Percentiles rank a stretch among this genome's conserved stretches.
phyloP scores from a whole-genome alignment of 2,329 filamentous ascomycete genomes.

The Colletotrichum lentis region DNA sequence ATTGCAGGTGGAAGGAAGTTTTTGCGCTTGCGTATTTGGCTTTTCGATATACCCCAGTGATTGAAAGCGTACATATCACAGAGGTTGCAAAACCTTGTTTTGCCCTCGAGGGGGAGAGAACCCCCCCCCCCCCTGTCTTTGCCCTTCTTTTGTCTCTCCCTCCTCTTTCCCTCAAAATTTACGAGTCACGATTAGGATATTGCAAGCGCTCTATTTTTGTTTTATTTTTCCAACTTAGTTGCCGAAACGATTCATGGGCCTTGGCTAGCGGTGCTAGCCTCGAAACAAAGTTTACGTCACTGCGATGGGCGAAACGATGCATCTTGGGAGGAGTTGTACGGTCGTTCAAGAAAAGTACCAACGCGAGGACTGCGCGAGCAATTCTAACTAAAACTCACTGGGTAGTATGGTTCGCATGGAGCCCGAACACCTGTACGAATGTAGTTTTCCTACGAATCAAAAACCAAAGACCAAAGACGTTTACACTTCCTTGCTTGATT shows the following conservation, averaged over 20 bases:
- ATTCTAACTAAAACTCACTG: conserved; percentile 13
- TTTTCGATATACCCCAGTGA: conserved; percentile 37
- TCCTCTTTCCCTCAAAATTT: not conserved
- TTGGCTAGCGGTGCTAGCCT: not conserved
- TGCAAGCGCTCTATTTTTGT: not conserved
- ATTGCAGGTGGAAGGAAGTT: not conserved
- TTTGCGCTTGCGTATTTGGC: conserved; percentile 3
- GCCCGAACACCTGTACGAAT: not conserved
- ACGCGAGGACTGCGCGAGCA: conserved; percentile 33
- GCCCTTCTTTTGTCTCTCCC: not conserved
- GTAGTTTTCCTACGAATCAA: not conserved
- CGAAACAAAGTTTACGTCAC: not conserved
- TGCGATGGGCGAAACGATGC: not conserved
- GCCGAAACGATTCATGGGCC: not conserved
- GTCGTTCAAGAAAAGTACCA: conserved; percentile 3
- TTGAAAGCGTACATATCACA: conserved; percentile 5
- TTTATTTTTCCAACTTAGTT: not conserved
- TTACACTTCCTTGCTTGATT: no score
- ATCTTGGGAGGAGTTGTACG: conserved; percentile 9
- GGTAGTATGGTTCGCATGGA: not conserved
- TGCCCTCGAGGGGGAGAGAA: not conserved
- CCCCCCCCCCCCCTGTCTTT: not conserved
- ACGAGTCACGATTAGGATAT: not conserved
- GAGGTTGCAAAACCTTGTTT: not conserved
- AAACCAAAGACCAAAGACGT: not conserved